Evolutionary conservation across 2,329 filamentous ascomycete genomes (phyloP), one percentile per base, ranked within the genome.

Genomic region (Ilyonectria robusta): DNA sequence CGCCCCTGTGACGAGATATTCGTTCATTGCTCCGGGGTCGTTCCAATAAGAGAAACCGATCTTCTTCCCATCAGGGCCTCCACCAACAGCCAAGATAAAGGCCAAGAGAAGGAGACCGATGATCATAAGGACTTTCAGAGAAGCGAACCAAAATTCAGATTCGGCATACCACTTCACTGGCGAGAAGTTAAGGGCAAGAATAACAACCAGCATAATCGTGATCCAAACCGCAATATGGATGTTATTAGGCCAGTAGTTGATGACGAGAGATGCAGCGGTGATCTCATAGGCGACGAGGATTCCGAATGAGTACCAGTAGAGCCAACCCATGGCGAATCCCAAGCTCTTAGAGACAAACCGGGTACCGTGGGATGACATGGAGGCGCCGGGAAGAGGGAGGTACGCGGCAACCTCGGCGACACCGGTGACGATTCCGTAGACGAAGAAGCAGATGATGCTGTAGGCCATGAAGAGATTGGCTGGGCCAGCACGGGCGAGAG

Each of bases 41-140:
- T 85, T 81, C 87, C 88, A 90, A 78, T 86, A 88, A 2, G 72
- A 84, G 77, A 94, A 94, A 1, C 92, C 92, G 71, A 92, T 91
- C 1, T 87, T 83, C 72, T 93, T 90, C 44, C 87, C 84, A 0
- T 89, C 79, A 0, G 93, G 93, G 70, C 94, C 94, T 17, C 91
- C 93, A 11, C 93, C 93, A 4, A 65, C 57, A 2, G 44, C 44
- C 26, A 64, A 26, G n/a, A 67, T 64, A 6, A 67, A 56, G 10
- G 60, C 50, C 40, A 66, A 19, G 4, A 67, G 35, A 6, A 67
- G 55, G 4, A 67, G 42, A 1, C 65, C 60, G 35, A 67, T 55
- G 10, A 67, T 67, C 60, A 64, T 67, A 21, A 64, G 37, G 21
- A 64, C 60, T 8, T 67, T 67, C 21, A 67, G 40, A 9, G 58